Base-by-base conservation (phyloP, 2,329 filamentous ascomycete species). In the Neoarthrinium moseri region DNA sequence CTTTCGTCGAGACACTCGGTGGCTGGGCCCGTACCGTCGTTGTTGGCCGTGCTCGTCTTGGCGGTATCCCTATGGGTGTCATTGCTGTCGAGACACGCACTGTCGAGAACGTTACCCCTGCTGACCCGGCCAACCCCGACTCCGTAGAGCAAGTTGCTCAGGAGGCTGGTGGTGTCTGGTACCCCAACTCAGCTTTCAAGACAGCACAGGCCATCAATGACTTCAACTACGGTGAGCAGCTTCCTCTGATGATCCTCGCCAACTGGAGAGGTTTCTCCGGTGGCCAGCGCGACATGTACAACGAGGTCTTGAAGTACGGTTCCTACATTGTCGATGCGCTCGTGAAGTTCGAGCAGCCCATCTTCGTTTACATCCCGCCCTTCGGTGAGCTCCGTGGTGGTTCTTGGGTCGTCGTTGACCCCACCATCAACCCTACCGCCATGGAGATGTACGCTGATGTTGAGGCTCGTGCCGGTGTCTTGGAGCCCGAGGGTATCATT, bases 251-350 rank as follows among this genome's bases (percentile, higher is more conserved):
- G 91, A 99, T 99, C 66, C 84, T 99, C 54, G 94, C 94, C 72
- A 99, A 99, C 81, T 99, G 94, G 94, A 87, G 94, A 84, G 94
- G 94, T 77, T 99, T 99, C 89, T 99, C 94, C 57, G 94, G 94
- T 77, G 94, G 94, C 55, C 94, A 99, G 74, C 90, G 92, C 58
- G 94, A 99, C 73, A 99, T 99, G 94, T 99, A 95, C 84, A 96
- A 97, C 75, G 94, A 99, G 74, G 94, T 99, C 13, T 84, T 99
- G 71, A 99, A 99, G 79, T 99, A 99, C 64, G 94, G 94, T 65
- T 96, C 92, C 15, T 97, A 94, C 80, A 99, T 99, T 64, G 94
- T 99, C 57, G 94, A 99, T 63, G 92, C 92, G 45, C 86, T 99
- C 38, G 91, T 96, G 78, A 95, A 96, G 74, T 99, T 90, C 65